Conservation (phyloP, 495 filamentous ascomycete species). For the Neurospora pannonica region DNA sequence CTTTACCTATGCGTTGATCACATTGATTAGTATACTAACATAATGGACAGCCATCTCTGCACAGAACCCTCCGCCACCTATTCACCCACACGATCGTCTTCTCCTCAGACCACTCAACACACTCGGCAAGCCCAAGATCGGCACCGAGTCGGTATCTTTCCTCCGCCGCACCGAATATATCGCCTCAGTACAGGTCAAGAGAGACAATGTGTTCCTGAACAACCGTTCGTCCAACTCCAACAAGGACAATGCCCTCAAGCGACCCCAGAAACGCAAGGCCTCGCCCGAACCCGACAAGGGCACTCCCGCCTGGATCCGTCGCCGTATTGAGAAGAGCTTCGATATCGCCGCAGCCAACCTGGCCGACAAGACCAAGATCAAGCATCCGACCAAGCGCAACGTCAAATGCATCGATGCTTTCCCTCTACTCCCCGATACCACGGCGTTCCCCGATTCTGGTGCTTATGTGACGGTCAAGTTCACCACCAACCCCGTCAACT, state of each 20-base stretch:
- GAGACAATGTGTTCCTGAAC: conserved; percentile 22
- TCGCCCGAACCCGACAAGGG: conserved; percentile 52
- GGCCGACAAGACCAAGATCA: conserved; percentile 63
- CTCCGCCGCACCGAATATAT: conserved; percentile 95
- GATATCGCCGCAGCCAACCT: conserved; percentile 58
- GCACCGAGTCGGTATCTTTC: conserved; percentile 73
- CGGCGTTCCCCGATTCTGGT: conserved; percentile 77
- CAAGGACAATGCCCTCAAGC: conserved; percentile 24
- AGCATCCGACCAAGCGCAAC: conserved; percentile 75
- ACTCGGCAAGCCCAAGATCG: conserved; percentile 63
- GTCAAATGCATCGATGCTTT: conserved; percentile 69
- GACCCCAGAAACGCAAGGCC: conserved; percentile 31
- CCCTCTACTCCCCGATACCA: conserved; percentile 79
- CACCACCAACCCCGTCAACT: conserved; percentile 62
- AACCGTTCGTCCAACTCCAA: conserved; percentile 31
- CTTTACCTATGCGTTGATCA: conserved; percentile 2
- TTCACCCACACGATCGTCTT: conserved; percentile 72
- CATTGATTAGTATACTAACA: conserved; percentile 13
- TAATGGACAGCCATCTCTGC: conserved; percentile 63
- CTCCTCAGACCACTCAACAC: conserved; percentile 72
- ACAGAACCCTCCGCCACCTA: conserved; percentile 52
- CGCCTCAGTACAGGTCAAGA: conserved; percentile 48
- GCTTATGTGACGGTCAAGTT: conserved; percentile 87
- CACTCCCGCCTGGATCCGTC: conserved; percentile 68
- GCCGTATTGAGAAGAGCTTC: conserved; percentile 77